A percentile compares a stretch with the other conserved stretches of the same genome.
phyloP scores from a whole-genome alignment of 1,139 yeast species.

The Geotrichum citri-aurantii region DNA sequence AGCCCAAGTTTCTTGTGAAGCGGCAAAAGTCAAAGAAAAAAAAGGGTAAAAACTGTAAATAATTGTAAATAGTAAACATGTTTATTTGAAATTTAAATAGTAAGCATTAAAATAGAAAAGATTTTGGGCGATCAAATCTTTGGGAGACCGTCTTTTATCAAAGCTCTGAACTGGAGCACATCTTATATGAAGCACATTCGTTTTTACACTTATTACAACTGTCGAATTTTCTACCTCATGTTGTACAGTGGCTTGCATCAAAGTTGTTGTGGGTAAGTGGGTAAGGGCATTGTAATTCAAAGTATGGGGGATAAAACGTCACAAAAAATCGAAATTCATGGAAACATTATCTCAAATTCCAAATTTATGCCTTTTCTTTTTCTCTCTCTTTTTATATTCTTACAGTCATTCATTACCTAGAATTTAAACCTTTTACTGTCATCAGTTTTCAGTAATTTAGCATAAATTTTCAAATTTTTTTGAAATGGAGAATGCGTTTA shows the following conservation, averaged over 20 bases:
- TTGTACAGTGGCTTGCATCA: too few relatives aligned
- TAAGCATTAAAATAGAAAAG: too few relatives aligned
- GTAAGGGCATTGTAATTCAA: not conserved
- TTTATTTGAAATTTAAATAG: not conserved
- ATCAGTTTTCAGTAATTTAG: not conserved
- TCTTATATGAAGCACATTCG: too few relatives aligned
- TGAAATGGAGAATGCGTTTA: constrained; percentile 27
- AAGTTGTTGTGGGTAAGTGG: too few relatives aligned
- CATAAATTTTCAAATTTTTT: too few relatives aligned
- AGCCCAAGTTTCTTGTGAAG: constrained; percentile 1
- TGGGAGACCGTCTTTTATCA: too few relatives aligned
- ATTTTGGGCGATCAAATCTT: too few relatives aligned
- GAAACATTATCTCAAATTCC: not conserved
- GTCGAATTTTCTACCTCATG: too few relatives aligned
- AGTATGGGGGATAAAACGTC: not conserved
- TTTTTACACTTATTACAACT: too few relatives aligned
- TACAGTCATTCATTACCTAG: not conserved
- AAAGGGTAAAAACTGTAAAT: not conserved
- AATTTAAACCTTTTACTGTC: not conserved
- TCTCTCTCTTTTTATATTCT: not conserved
- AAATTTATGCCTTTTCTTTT: not conserved
- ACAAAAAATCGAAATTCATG: not conserved
- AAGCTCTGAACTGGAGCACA: too few relatives aligned
- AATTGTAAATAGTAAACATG: not conserved
- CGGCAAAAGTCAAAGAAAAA: too few relatives aligned